phyloP scores from a whole-genome alignment of 2,329 filamentous ascomycete genomes.

The Stylonectria norvegica region DNA sequence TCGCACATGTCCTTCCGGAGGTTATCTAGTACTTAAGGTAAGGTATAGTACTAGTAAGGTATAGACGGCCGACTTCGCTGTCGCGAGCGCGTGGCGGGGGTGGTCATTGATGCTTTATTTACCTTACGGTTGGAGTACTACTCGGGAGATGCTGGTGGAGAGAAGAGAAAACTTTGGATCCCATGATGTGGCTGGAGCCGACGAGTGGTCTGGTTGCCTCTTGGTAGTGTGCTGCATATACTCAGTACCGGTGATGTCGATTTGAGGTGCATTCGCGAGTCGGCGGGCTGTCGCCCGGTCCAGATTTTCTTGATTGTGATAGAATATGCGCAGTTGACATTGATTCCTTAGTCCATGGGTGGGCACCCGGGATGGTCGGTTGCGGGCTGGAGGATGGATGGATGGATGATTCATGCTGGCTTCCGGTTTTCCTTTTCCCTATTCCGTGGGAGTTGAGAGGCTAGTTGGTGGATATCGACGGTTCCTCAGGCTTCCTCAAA shows the following conservation, averaged over 20 bases:
- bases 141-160: not conserved
- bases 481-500: too few species aligned
- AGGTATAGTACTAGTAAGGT: too few species aligned
- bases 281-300: not conserved
- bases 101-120: too few species aligned
- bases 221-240: not conserved
- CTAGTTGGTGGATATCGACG: too few species aligned
- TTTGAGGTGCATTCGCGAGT: constrained; percentile 1
- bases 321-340: constrained; percentile 11
- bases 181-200: not conserved
- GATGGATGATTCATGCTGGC: constrained; percentile 4
- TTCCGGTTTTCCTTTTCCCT: constrained; percentile 1
- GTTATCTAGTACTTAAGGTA: too few species aligned
- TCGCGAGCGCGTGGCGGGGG: too few species aligned
- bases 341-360: constrained; percentile 2
- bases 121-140: too few species aligned
- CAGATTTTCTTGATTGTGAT: constrained; percentile 6
- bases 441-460: constrained; percentile 1
- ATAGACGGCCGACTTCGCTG: too few species aligned
- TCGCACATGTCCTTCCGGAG: too few species aligned
- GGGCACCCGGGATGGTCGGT: constrained; percentile 2
- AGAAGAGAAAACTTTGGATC: too few species aligned
- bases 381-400: constrained; percentile 1
- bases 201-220: not conserved
- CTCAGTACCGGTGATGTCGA: not conserved